These are phyloP conservation scores for Fraxinus velutina DNA, from an alignment of 305 asterid genomes.

Conservation along the genomic window DNA sequence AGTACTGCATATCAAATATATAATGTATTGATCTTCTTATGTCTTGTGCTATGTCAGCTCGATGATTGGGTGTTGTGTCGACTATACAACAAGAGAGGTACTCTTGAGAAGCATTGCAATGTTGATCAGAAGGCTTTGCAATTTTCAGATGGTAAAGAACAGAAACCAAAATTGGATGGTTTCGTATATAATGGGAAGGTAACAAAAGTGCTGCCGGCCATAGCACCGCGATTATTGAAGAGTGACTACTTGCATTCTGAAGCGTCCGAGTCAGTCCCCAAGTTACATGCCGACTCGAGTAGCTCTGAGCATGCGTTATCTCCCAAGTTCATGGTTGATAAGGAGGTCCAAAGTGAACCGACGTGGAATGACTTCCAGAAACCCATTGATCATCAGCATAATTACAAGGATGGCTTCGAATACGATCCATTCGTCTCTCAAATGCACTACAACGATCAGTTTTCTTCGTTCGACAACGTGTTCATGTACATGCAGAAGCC, in stretches of 20 bases:
- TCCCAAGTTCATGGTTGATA: slow-evolving; percentile 26
- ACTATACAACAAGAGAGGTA: slow-evolving; percentile 51
- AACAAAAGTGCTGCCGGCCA: slow-evolving; percentile 4
- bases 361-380: slow-evolving; percentile 24
- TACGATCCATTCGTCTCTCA: slow-evolving; percentile 33
- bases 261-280: slow-evolving; percentile 32
- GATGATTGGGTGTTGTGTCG: slow-evolving; percentile 60
- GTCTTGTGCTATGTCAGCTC: slow-evolving; percentile 29
- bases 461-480: slow-evolving; percentile 26
- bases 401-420: slow-evolving; percentile 30
- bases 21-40: background rate
- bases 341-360: slow-evolving; percentile 38
- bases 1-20: background rate
- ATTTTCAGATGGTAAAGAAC: slow-evolving; percentile 21
- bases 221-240: background rate
- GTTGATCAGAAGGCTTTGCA: slow-evolving; percentile 7
- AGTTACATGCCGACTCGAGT: slow-evolving; percentile 39
- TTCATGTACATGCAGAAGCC: slow-evolving; percentile 28
- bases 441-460: slow-evolving; percentile 30
- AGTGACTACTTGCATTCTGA: slow-evolving; percentile 24
- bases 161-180: slow-evolving; percentile 23
- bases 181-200: background rate
- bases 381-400: slow-evolving; percentile 24
- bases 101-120: slow-evolving; percentile 31
- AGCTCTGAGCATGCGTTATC: slow-evolving; percentile 29